Percentiles rank a stretch among this genome's conserved stretches.
These are phyloP conservation scores for Claviceps paspali DNA, from an alignment of 2,329 filamentous ascomycete species.

Conservation along the genomic window DNA sequence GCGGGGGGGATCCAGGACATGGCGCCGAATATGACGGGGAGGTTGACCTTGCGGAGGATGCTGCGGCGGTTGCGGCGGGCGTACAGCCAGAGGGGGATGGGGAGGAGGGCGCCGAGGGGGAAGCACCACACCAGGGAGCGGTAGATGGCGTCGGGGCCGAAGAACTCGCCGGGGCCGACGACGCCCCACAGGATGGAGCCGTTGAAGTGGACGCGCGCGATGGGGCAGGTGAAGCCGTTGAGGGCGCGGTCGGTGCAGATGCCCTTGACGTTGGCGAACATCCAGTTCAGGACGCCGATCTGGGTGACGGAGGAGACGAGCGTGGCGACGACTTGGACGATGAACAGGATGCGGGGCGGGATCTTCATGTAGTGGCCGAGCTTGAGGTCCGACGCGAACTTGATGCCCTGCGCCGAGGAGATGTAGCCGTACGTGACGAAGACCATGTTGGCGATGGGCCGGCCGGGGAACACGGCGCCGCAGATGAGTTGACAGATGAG, in stretches of 20 bases:
- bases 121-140: constrained; percentile 69
- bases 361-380: constrained; percentile 83
- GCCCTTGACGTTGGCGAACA: constrained; percentile 61
- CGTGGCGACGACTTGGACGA: constrained; percentile 63
- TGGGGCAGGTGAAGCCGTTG: constrained; percentile 77
- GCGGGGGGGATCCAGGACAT: constrained; percentile 79
- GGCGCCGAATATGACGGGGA: constrained; percentile 70
- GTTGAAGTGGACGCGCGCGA: constrained; percentile 80
- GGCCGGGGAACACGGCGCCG: constrained; percentile 66
- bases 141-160: constrained; percentile 61
- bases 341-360: constrained; percentile 61
- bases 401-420: constrained; percentile 74
- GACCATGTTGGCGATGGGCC: constrained; percentile 83
- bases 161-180: constrained; percentile 69
- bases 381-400: constrained; percentile 78
- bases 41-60: constrained; percentile 60
- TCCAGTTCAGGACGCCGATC: constrained; percentile 78
- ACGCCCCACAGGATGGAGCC: constrained; percentile 83
- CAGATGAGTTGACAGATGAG: constrained; percentile 77
- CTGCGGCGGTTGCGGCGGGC: constrained; percentile 42
- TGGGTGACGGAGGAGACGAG: constrained; percentile 66
- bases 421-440: constrained; percentile 89
- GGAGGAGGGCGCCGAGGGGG: constrained; percentile 57
- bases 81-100: constrained; percentile 60
- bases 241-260: constrained; percentile 69